A percentile compares a stretch with the other conserved stretches of the same genome.
These are phyloP conservation scores for Rhizophagus prolifer DNA, from an alignment of 192 early-diverging fungal genomes.

Conservation along the genomic window DNA sequence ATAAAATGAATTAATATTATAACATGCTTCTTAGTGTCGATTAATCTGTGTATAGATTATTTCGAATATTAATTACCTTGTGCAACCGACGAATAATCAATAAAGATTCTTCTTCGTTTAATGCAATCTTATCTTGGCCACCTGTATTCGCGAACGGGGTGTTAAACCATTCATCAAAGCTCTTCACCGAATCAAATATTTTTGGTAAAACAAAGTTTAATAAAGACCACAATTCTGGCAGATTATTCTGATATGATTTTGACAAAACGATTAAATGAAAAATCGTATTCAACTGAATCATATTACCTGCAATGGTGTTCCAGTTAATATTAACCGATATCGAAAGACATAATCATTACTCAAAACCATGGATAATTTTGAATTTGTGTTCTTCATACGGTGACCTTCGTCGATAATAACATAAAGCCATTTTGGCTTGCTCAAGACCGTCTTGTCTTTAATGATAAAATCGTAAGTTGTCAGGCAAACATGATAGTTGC, in stretches of 20 bases:
- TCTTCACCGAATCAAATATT: conserved; percentile 95
- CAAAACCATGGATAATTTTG: conserved; percentile 81
- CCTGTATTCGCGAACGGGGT: conserved; percentile 83
- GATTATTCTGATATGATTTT: conserved; percentile 77
- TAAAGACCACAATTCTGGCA: conserved; percentile 95
- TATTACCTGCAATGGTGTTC: conserved; percentile 90
- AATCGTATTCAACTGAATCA: background rate
- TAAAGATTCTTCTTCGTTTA: conserved; percentile 98
- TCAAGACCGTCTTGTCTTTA: conserved; percentile 80
- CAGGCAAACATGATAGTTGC: conserved; percentile 90
- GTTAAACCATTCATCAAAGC: conserved; percentile 99
- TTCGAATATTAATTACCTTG: conserved; percentile 54
- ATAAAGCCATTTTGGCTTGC: conserved; percentile 94
- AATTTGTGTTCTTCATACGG: conserved; percentile 95
- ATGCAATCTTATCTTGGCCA: conserved; percentile 86
- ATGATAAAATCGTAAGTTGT: conserved; percentile 99
- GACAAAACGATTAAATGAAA: background rate
- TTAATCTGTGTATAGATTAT: background rate
- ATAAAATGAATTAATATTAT: background rate
- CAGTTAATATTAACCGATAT: conserved; percentile 94
- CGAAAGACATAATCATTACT: conserved; percentile 86
- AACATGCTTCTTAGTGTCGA: background rate
- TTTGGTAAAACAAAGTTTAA: conserved; percentile 95
- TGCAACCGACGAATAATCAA: conserved; percentile 95
- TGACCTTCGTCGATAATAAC: conserved; percentile 99